These are phyloP conservation scores for Rhynchospora breviuscula DNA, from an alignment of 176 grass and related monocot genomes.

Conservation along the genomic window DNA sequence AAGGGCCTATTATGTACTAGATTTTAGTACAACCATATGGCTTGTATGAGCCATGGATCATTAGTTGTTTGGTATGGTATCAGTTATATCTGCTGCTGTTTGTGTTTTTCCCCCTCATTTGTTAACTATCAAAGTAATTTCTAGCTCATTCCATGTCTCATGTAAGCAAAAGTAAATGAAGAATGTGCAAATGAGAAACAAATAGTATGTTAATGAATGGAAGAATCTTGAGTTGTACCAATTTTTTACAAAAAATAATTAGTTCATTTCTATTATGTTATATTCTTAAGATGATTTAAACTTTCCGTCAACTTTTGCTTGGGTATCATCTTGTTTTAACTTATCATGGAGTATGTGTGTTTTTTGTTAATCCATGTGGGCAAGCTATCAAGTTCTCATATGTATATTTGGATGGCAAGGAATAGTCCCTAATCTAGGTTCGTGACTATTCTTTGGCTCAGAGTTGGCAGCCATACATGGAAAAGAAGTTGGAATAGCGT, in stretches of 20 bases:
- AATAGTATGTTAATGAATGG: neutral
- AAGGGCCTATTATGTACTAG: neutral
- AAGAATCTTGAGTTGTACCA: neutral
- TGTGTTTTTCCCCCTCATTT: neutral
- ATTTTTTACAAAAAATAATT: neutral
- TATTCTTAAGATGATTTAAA: too few relatives aligned
- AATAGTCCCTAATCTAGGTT: too few relatives aligned
- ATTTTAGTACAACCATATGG: neutral
- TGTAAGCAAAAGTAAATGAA: neutral
- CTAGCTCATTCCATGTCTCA: neutral
- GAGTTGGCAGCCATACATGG: too few relatives aligned
- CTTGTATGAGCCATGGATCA: neutral
- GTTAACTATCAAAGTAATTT: neutral
- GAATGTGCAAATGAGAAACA: neutral
- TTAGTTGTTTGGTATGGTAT: neutral
- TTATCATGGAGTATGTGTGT: neutral
- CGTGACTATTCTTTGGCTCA: too few relatives aligned
- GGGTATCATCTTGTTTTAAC: neutral
- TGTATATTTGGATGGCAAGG: too few relatives aligned
- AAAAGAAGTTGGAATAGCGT: too few relatives aligned
- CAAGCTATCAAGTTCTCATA: neutral
- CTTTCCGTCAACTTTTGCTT: too few relatives aligned
- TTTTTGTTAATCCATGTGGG: neutral
- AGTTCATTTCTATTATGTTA: neutral
- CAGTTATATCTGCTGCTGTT: neutral